A percentile compares a stretch with the other conserved stretches of the same genome.
These are phyloP conservation scores for Kentomonas sorsogonicus DNA, from an alignment of 208 protist species.

Conservation along the genomic window DNA sequence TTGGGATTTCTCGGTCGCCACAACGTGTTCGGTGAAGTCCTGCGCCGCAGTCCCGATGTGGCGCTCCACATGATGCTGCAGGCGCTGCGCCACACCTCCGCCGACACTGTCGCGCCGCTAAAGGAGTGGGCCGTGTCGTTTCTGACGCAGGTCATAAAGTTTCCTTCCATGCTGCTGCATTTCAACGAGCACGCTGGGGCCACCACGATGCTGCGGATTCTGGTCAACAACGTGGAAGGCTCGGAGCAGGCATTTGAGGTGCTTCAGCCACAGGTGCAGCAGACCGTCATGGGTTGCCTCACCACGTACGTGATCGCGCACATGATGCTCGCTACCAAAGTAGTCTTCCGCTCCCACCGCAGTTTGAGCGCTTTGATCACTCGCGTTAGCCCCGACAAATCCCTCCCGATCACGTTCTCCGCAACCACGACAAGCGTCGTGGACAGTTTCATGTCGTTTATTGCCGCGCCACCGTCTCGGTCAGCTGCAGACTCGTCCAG, in stretches of 20 bases:
- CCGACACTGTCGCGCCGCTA: conserved; percentile 45
- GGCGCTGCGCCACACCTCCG: conserved; percentile 59
- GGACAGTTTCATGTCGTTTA: conserved; percentile 62
- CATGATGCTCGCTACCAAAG: conserved; percentile 77
- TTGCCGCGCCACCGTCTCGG: conserved; percentile 46
- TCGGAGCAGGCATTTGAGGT: conserved; percentile 79
- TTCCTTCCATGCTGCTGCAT: conserved; percentile 64
- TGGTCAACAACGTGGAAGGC: conserved; percentile 43
- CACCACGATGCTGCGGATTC: conserved; percentile 34
- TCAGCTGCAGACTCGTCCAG: conserved; percentile 19
- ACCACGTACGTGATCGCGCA: conserved; percentile 78
- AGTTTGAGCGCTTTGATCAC: conserved; percentile 62
- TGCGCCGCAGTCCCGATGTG: conserved; percentile 49
- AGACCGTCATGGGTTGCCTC: conserved; percentile 57
- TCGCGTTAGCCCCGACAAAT: conserved; percentile 49
- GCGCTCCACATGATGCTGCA: conserved; percentile 74
- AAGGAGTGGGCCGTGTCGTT: conserved; percentile 69
- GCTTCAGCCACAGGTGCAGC: conserved; percentile 40
- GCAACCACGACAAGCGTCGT: conserved; percentile 32
- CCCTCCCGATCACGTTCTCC: conserved; percentile 69
- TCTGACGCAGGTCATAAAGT: conserved; percentile 73
- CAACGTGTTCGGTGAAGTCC: conserved; percentile 69
- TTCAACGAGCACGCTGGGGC: conserved; percentile 61
- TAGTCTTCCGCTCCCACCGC: conserved; percentile 78
- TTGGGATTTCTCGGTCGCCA: conserved; percentile 56